A percentile compares a stretch with the other conserved stretches of the same genome.
These are phyloP conservation scores for Kentomonas sorsogonicus DNA, from an alignment of 208 protist genomes.

Conservation along the genomic window DNA sequence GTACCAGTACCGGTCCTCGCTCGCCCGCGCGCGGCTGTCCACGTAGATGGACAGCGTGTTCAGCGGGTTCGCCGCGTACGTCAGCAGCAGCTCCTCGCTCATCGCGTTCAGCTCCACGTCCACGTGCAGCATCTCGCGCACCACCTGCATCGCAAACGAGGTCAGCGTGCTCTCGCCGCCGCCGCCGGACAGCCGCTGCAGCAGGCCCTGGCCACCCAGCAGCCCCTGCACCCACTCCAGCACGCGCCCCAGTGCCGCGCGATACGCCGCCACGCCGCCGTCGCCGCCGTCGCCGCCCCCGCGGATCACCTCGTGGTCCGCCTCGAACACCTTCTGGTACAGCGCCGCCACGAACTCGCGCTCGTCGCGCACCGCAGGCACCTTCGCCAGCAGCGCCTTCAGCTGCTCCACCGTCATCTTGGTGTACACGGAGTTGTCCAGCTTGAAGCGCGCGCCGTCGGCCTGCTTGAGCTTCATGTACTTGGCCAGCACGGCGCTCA, in stretches of 20 bases:
- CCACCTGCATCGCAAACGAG: neutral
- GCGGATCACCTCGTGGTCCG: slow-evolving; percentile 2
- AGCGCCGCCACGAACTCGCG: neutral
- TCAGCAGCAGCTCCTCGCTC: slow-evolving; percentile 1
- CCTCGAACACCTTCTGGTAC: slow-evolving; percentile 5
- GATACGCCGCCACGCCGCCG: slow-evolving; percentile 2
- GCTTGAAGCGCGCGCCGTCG: too few relatives aligned
- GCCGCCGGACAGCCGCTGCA: too few relatives aligned
- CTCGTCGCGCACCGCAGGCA: neutral
- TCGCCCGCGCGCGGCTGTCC: neutral
- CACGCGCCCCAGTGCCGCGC: too few relatives aligned
- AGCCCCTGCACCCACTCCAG: slow-evolving; percentile 1
- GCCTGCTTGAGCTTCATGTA: neutral
- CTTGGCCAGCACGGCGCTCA: neutral
- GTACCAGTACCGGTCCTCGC: neutral
- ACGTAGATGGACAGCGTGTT: neutral
- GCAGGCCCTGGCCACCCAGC: too few relatives aligned
- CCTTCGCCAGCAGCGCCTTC: too few relatives aligned
- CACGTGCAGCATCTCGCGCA: slow-evolving; percentile 7
- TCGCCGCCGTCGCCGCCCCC: neutral
- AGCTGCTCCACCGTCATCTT: too few relatives aligned
- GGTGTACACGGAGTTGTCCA: too few relatives aligned
- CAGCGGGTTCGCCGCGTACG: slow-evolving; percentile 9
- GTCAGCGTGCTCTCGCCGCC: neutral
- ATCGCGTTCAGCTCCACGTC: slow-evolving; percentile 9